phyloP scores from a whole-genome alignment of 495 filamentous ascomycete species.

The Aspergillus mulundensis region DNA sequence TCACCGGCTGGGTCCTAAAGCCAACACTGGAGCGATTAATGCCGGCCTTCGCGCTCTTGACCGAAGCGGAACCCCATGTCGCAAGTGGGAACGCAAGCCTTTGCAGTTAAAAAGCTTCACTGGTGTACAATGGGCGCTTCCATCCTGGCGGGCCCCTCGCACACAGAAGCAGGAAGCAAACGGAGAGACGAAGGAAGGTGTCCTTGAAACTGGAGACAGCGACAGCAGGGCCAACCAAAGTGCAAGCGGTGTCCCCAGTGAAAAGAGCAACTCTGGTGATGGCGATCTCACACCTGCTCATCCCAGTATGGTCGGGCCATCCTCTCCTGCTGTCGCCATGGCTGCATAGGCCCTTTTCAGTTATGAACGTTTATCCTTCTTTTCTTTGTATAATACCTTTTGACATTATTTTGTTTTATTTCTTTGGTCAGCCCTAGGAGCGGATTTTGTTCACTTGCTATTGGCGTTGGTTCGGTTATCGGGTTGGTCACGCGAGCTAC shows the following conservation, averaged over 20 bases:
- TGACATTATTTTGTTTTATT: constrained; percentile 12
- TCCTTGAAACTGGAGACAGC: constrained; percentile 54
- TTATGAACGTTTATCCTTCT: not conserved
- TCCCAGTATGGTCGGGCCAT: constrained; percentile 40
- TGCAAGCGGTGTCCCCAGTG: constrained; percentile 56
- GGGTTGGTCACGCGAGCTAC: constrained; percentile 10
- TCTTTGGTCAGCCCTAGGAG: constrained; percentile 1
- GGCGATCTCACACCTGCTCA: constrained; percentile 43
- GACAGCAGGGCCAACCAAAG: constrained; percentile 75
- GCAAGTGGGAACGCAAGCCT: constrained; percentile 80
- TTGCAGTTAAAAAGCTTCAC: constrained; percentile 91
- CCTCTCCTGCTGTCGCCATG: constrained; percentile 45
- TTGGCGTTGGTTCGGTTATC: constrained; percentile 15
- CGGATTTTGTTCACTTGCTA: constrained; percentile 5
- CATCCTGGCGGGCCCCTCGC: constrained; percentile 76
- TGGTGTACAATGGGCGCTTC: constrained; percentile 77
- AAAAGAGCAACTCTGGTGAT: constrained; percentile 63
- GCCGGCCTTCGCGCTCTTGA: constrained; percentile 91
- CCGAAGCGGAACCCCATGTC: constrained; percentile 81
- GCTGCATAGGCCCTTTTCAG: constrained; percentile 25
- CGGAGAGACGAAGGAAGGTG: constrained; percentile 39
- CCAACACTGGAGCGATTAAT: constrained; percentile 97
- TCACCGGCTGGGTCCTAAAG: constrained; percentile 92
- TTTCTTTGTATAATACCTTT: constrained; percentile 22
- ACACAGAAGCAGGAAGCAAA: constrained; percentile 33